Evolutionary conservation across 169 alveolate species (phyloP).

Genomic region (Perkinsus chesapeaki): DNA sequence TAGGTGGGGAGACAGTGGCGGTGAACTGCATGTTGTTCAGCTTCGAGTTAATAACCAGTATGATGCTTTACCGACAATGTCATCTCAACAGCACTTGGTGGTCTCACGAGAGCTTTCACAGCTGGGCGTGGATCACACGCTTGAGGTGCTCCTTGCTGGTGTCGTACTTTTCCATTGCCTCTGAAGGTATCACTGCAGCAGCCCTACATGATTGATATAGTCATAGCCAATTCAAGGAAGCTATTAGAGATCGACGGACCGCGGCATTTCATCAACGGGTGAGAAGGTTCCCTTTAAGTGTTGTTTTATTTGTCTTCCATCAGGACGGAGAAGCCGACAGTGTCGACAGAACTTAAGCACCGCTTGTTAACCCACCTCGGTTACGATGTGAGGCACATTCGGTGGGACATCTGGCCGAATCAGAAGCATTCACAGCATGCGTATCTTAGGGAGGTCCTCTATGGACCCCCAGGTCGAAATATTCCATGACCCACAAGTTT

Average conservation of each 20-base stretch:
- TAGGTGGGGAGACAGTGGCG: neutral
- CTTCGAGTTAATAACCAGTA: neutral
- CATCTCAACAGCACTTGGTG: neutral
- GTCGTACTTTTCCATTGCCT: neutral
- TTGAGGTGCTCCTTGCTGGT: too few species aligned
- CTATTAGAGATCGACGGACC: neutral
- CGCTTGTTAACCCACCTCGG: neutral
- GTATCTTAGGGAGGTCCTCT: neutral
- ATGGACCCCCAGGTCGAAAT: neutral
- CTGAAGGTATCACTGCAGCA: neutral
- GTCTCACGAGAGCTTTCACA: neutral
- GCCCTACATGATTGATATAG: neutral
- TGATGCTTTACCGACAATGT: neutral
- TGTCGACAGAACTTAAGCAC: neutral
- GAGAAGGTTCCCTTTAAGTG: neutral
- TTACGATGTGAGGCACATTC: neutral
- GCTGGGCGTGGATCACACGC: neutral
- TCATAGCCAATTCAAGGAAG: neutral
- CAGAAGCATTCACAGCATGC: neutral
- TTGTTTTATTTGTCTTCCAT: neutral
- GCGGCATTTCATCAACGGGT: neutral
- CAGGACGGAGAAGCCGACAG: neutral
- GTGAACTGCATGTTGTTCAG: neutral
- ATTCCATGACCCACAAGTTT: neutral
- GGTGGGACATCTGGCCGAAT: neutral